phyloP scores from a whole-genome alignment of 306 rosid species.

The Lathyrus tuberosus region DNA sequence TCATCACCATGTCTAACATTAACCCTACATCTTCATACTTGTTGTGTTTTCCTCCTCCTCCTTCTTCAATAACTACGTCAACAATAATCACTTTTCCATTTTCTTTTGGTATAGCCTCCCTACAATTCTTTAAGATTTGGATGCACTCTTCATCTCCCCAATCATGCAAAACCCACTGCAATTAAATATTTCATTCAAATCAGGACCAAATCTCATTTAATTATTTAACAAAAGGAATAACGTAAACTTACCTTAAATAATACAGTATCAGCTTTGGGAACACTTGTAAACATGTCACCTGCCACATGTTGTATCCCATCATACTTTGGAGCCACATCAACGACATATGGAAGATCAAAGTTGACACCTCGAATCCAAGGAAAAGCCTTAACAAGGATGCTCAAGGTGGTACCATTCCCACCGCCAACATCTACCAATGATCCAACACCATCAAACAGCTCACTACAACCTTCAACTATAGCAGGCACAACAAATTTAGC shows the following conservation, averaged over 20 bases:
- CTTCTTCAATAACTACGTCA: conserved; percentile 52
- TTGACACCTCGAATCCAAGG: conserved; percentile 62
- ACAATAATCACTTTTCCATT: conserved; percentile 65
- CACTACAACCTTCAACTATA: conserved; percentile 42
- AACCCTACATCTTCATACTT: conserved; percentile 47
- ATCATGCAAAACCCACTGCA: conserved; percentile 62
- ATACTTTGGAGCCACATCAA: conserved; percentile 33
- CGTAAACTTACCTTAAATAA: conserved; percentile 51
- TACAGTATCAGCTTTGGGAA: conserved; percentile 76
- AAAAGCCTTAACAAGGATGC: conserved; percentile 40
- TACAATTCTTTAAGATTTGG: conserved; percentile 54
- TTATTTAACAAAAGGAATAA: no score
- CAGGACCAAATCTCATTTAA: not conserved
- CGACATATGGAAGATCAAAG: conserved; percentile 76
- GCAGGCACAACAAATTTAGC: conserved; percentile 44
- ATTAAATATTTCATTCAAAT: not conserved
- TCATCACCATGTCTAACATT: conserved; percentile 64
- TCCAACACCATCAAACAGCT: conserved; percentile 49
- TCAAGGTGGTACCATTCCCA: conserved; percentile 61
- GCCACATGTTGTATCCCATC: conserved; percentile 50
- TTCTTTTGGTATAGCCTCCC: conserved; percentile 50
- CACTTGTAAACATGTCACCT: conserved; percentile 65
- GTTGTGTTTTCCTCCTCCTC: not conserved
- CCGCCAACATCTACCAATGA: conserved; percentile 82
- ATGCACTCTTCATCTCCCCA: conserved; percentile 71